These are phyloP conservation scores for Xylariaceae sp. DNA, from an alignment of 2,329 filamentous ascomycete genomes.

Conservation along the genomic window DNA sequence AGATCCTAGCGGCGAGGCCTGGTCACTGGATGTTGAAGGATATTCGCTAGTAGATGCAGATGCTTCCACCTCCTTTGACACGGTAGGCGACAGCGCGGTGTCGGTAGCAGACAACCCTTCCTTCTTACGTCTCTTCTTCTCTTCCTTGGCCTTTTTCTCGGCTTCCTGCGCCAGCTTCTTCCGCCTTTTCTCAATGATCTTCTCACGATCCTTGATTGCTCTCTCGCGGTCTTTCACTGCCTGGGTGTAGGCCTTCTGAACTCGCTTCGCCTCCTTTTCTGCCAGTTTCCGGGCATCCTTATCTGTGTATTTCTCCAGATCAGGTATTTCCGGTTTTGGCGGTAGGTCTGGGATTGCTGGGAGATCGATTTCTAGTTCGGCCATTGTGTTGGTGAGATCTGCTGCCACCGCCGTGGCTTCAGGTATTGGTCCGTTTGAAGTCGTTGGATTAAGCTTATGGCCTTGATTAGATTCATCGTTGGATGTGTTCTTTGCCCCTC, in stretches of 20 bases:
- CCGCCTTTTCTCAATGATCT: slow-evolving; percentile 51
- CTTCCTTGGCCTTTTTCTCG: slow-evolving; percentile 38
- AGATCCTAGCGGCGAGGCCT: not conserved
- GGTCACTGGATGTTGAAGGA: not conserved
- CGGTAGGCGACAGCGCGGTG: not conserved
- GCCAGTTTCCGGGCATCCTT: slow-evolving; percentile 62
- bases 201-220: slow-evolving; percentile 57
- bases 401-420: slow-evolving; percentile 9
- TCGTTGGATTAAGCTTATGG: not conserved
- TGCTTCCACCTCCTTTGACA: not conserved
- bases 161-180: slow-evolving; percentile 35
- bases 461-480: not conserved
- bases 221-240: slow-evolving; percentile 62
- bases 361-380: slow-evolving; percentile 30
- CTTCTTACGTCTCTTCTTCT: slow-evolving; percentile 25
- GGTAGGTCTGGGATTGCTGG: slow-evolving; percentile 48
- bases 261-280: slow-evolving; percentile 60
- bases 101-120: slow-evolving; percentile 9
- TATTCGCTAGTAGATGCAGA: not conserved
- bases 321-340: slow-evolving; percentile 47
- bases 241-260: slow-evolving; percentile 59
- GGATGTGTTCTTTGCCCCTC: not conserved
- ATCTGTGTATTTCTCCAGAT: slow-evolving; percentile 55
- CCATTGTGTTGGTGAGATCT: slow-evolving; percentile 18
- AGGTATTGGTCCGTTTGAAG: not conserved